These are phyloP conservation scores for Xylaria scruposa DNA, from an alignment of 495 filamentous ascomycete genomes.

Conservation along the genomic window DNA sequence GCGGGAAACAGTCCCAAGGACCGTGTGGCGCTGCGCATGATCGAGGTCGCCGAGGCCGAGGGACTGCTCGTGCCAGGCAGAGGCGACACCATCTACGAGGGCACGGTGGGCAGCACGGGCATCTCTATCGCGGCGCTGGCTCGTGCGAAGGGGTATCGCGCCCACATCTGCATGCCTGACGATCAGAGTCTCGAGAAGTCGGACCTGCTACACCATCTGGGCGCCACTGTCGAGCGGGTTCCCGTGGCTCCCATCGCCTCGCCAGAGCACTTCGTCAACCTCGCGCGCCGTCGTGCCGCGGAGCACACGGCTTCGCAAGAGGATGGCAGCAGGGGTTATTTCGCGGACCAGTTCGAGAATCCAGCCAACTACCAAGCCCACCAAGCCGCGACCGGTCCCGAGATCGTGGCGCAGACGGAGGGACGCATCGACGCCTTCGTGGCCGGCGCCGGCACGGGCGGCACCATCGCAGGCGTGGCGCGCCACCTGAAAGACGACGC, in stretches of 20 bases:
- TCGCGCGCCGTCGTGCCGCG: constrained; percentile 76
- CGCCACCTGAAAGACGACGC: constrained; percentile 74
- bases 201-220: constrained; percentile 84
- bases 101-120: constrained; percentile 92
- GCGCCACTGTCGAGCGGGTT: constrained; percentile 87
- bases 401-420: constrained; percentile 81
- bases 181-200: constrained; percentile 92
- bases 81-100: constrained; percentile 95
- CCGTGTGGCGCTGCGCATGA: constrained; percentile 89
- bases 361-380: constrained; percentile 87
- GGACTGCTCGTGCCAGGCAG: constrained; percentile 79
- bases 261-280: constrained; percentile 92
- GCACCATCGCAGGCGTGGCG: constrained; percentile 88
- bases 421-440: constrained; percentile 88
- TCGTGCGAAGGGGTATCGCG: constrained; percentile 85
- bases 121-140: constrained; percentile 92
- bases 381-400: constrained; percentile 81
- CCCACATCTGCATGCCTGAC: constrained; percentile 96
- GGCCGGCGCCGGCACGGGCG: constrained; percentile 93
- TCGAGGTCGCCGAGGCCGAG: constrained; percentile 78
- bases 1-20: constrained; percentile 97
- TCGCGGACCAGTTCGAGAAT: constrained; percentile 97
- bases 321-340: constrained; percentile 71
- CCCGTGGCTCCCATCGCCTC: constrained; percentile 90
- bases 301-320: constrained; percentile 64